Base-by-base conservation (phyloP, 2,329 filamentous ascomycete genomes). In the Ascochyta koolunga region DNA sequence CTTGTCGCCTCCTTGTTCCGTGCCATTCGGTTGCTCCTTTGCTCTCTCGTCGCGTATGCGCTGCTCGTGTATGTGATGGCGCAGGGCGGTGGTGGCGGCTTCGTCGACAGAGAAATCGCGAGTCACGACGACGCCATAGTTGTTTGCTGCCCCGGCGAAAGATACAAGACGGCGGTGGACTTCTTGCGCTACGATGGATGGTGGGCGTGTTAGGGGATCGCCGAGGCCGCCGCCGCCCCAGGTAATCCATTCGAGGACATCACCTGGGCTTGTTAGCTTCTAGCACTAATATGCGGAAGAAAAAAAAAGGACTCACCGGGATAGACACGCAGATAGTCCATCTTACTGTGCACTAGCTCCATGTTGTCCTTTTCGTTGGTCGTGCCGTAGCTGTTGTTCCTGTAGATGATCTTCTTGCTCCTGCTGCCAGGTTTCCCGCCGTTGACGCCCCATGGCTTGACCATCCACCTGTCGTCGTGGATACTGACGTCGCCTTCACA, bases 201-300 rank as follows among this genome's bases (percentile, higher is more conserved):
- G 69, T 0, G 79, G 76, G 0, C 79, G 72, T 0, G 73, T 76
- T 5, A 81, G 66, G 0, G 78, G 76, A 61, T 81, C 78, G 27
- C 79, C 80, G 11, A 81, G 72, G 2, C 79, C 79, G 19, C 78
- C 79, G 24, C 78, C 79, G 39, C 79, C 79, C 79, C 79, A 81
- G 4, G 80, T 82, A 25, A 80, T 73, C 77, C 76, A 81, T 66
- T 81, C 79, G 5, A 81, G 75, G 1, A 80, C 70, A 54, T 82
- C 79, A 11, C 75, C 78, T 72, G 42, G 9, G 6, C 3, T 18
- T 33, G 24, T 52, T 22, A 40, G 32, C 6, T 3, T 7, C 13
- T 5, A 21, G 25, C 54, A 38, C 48, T 39, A 16, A 46, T 22
- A 15, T 13, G 10, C 32, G 21, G 5, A 13, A 15, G 15, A 3